Base-by-base conservation (phyloP, 2,329 filamentous ascomycete genomes). In the Hypoxylon sp. region DNA sequence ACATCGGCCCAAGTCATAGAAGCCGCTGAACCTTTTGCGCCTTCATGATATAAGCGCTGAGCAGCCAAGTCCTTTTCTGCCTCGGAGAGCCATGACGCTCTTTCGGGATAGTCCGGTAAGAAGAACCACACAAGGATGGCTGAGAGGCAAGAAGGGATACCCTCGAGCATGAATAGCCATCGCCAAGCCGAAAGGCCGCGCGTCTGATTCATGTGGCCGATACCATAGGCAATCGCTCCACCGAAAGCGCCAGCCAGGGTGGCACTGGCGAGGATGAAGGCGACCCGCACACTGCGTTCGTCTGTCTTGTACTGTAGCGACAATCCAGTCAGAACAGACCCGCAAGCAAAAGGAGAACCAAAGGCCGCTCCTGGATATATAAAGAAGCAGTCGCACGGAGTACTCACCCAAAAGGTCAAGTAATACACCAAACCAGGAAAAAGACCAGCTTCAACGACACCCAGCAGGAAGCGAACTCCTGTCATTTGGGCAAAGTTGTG, bases 181-280 rank as follows among this genome's bases (percentile, higher is more conserved):
- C 88, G 79, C 90, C 90, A 93, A 6, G 84, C 90, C 2, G 81
- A 78, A 23, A 88, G 77, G 2, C 86, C 88, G 1, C 76, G 73
- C 0, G 82, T 72, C 3, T 83, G 82, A 62, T 91, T 86, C 84
- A 93, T 88, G 67, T 88, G 86, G 0, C 88, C 87, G 55, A 92
- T 88, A 2, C 81, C 88, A 60, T 88, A 92, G 1, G 90, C 90
- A 5, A 93, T 83, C 1, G 90, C 81, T 3, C 90, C 90, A n/a
- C 89, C 89, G 63, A 86, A 91, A 11, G 89, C 89, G 5, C 90
- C 89, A 0, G 88, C 88, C 1, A 91, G 78, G 0, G 89, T 89
- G 1, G 88, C 86, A 13, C 81, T 85, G 13, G 87, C 84, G 55
- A 92, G 87, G 1, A 92, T 83, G 58, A 90, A 86, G 2, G 88